Evolutionary conservation across 2,329 filamentous ascomycete species (phyloP).

Genomic region (Trichoderma cornu-damae): DNA sequence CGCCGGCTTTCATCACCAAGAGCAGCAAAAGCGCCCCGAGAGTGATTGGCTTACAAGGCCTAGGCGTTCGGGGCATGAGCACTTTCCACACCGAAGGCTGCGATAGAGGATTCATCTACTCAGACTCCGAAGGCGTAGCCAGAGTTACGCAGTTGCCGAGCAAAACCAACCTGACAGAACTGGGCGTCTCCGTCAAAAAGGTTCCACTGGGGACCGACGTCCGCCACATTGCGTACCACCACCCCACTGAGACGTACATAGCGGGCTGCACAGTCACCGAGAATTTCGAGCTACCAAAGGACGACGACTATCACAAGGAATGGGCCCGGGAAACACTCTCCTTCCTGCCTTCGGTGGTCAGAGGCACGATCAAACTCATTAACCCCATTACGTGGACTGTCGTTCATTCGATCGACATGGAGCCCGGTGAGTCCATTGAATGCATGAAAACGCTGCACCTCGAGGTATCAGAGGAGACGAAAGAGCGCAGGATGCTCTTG

Average conservation of each 20-base stretch:
- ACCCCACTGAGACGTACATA: constrained; percentile 68
- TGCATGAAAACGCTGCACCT: constrained; percentile 79
- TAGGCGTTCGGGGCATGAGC: constrained; percentile 65
- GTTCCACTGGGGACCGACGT: constrained; percentile 66
- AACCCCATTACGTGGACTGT: constrained; percentile 71
- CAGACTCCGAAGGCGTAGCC: constrained; percentile 66
- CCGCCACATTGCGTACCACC: constrained; percentile 69
- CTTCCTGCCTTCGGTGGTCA: constrained; percentile 63
- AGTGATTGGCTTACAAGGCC: constrained; percentile 66
- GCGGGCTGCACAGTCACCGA: constrained; percentile 63
- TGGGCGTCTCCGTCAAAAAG: constrained; percentile 70
- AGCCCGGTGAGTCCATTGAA: constrained; percentile 70
- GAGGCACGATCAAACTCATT: constrained; percentile 70
- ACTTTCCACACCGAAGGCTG: constrained; percentile 72
- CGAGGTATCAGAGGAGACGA: constrained; percentile 85
- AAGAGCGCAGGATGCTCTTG: constrained; percentile 76
- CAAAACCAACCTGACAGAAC: constrained; percentile 63
- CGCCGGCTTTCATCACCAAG: constrained; percentile 77
- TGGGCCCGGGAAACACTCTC: constrained; percentile 67
- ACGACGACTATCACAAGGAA: constrained; percentile 77
- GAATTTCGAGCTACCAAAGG: constrained; percentile 77
- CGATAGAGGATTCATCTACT: constrained; percentile 76
- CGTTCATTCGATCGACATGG: constrained; percentile 70
- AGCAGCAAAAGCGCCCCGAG: constrained; percentile 72
- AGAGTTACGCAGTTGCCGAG: constrained; percentile 67